Base-by-base conservation (phyloP, 257 asterid species). In the Jaltomata sinuosa region DNA sequence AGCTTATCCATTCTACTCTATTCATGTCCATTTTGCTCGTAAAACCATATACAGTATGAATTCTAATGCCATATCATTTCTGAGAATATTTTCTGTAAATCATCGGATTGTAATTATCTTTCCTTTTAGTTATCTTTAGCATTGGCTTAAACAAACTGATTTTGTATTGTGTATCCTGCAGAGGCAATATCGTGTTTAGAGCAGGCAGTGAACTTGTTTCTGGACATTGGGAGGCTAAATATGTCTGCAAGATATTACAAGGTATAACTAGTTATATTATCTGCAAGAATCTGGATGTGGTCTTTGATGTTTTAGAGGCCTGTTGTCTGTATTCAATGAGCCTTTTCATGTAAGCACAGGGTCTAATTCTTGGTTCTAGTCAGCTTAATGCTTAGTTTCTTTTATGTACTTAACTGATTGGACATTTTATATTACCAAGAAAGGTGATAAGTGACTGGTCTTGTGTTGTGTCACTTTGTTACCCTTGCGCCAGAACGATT, bases 241-340 rank as follows among this genome's bases (percentile, higher is more conserved):
- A 95, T 97, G 99, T 85, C 95, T 31, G 99, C 98, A 72, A 94
- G 98, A 93, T 95, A 95, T 87, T 95, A 91, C 92, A 95, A 97
- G 99, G 99, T 97, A 90, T 49, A 54, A 16, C 53, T 64, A 38
- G 42, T 38, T 38, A n/a, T 68, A 71, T 81, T 52, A 34, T 67
- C 52, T 84, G 72, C 84, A 15, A 57, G 84, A 83, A 67, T 29
- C 8, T 27, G 34, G 49, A 29, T 49, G 29, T 77, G 27, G 18
- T 47, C 45, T 77, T 77, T 77, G 45, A 77, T 77, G 9, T 36
- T 68, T 68, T 69, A 69, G 52, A 69, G 50, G 19, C 29, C 52
- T 36, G 45, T 77, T 76, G 15, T 77, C 45, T 29, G 62, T 77
- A 61, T 29, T 29, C 61, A 74, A 45, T 50, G 18, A 49, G 82